A percentile compares a stretch with the other conserved stretches of the same genome.
Evolutionary conservation across 139 green algal genomes (phyloP).

Genomic region (Haematococcus sp.): DNA sequence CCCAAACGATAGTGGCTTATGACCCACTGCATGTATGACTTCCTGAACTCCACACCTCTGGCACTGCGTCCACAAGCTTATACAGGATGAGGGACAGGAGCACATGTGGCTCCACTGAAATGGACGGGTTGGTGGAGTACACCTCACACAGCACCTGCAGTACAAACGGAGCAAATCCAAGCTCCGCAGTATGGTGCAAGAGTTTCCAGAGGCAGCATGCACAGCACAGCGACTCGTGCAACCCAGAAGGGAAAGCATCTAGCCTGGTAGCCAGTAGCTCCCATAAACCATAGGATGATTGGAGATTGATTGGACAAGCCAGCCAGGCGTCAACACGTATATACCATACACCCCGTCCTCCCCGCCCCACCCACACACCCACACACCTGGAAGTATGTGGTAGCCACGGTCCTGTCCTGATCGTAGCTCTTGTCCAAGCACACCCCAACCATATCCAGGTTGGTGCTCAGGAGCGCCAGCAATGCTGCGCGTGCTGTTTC

Average conservation of each 20-base stretch:
- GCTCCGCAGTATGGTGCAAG: too few relatives aligned
- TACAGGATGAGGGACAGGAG: slow-evolving; percentile 88
- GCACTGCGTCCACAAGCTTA: slow-evolving; percentile 83
- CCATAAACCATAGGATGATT: too few relatives aligned
- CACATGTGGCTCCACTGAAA: slow-evolving; percentile 52
- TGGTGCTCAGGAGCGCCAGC: slow-evolving; percentile 35
- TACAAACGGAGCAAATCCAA: neutral
- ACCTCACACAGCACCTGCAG: slow-evolving; percentile 72
- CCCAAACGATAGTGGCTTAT: neutral
- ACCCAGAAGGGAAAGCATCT: too few relatives aligned
- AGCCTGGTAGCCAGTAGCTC: too few relatives aligned
- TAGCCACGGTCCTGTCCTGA: slow-evolving; percentile 43
- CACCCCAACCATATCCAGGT: slow-evolving; percentile 42
- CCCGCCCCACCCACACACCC: too few relatives aligned
- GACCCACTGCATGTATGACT: too few relatives aligned
- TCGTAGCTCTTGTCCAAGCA: slow-evolving; percentile 78
- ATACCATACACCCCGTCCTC: too few relatives aligned
- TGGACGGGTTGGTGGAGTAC: slow-evolving; percentile 53
- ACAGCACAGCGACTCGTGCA: too few relatives aligned
- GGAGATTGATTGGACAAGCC: too few relatives aligned
- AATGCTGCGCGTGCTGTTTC: slow-evolving; percentile 28
- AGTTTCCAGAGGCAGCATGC: too few relatives aligned
- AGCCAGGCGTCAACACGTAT: too few relatives aligned
- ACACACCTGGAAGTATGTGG: slow-evolving; percentile 69
- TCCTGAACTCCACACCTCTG: slow-evolving; percentile 44